These are phyloP conservation scores for Cryphonectria parasitica DNA, from an alignment of 2,329 filamentous ascomycete species.

Conservation along the genomic window DNA sequence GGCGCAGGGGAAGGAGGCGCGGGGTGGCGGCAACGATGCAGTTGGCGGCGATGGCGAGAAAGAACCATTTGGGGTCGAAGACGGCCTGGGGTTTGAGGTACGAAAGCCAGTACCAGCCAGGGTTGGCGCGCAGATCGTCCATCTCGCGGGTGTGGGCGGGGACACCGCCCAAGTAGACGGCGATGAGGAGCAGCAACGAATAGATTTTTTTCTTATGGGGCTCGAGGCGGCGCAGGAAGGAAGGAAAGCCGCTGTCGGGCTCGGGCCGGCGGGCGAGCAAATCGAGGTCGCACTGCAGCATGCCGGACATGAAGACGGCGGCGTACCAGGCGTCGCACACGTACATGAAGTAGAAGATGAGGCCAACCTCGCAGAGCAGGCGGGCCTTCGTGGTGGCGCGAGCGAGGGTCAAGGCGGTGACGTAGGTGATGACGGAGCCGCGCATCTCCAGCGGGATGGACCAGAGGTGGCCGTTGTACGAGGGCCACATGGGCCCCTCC, in stretches of 20 bases:
- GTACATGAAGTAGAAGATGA: slow-evolving; percentile 69
- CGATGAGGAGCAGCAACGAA: slow-evolving; percentile 54
- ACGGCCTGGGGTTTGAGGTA: slow-evolving; percentile 68
- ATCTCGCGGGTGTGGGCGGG: slow-evolving; percentile 56
- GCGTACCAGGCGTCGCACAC: slow-evolving; percentile 67
- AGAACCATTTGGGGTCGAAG: slow-evolving; percentile 71
- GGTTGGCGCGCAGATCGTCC: slow-evolving; percentile 53
- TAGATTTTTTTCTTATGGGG: slow-evolving; percentile 55
- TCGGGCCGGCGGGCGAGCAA: slow-evolving; percentile 46
- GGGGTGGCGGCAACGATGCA: slow-evolving; percentile 60
- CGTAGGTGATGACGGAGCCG: slow-evolving; percentile 21
- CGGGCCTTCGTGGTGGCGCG: slow-evolving; percentile 58
- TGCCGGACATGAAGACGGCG: slow-evolving; percentile 62
- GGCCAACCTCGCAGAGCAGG: slow-evolving; percentile 53
- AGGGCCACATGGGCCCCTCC: slow-evolving; percentile 16
- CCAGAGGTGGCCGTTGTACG: slow-evolving; percentile 22
- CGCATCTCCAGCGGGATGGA: slow-evolving; percentile 22
- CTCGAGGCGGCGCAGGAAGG: slow-evolving; percentile 49
- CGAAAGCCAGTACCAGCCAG: slow-evolving; percentile 65
- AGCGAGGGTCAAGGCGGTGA: slow-evolving; percentile 57
- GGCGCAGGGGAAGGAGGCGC: slow-evolving; percentile 60
- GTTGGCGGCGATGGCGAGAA: slow-evolving; percentile 63
- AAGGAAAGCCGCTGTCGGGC: slow-evolving; percentile 52
- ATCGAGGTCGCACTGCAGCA: slow-evolving; percentile 66
- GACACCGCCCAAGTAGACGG: slow-evolving; percentile 63